A percentile compares a stretch with the other conserved stretches of the same genome.
These are phyloP conservation scores for Mrakia blollopis DNA, from an alignment of 768 basidiomycete species.

Conservation along the genomic window DNA sequence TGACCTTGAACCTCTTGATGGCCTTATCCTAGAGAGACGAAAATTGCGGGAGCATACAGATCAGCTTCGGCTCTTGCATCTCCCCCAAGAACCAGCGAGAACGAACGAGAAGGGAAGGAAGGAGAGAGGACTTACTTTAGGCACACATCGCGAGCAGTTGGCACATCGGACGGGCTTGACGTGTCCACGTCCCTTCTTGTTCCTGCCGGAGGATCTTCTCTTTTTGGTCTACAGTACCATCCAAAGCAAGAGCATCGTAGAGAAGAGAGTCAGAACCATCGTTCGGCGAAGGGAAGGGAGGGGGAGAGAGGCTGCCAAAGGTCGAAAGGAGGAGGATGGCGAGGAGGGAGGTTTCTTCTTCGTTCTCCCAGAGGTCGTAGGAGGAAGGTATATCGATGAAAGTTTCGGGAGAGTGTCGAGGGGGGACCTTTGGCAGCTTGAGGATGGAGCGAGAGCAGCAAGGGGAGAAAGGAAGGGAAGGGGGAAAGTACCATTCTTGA, in stretches of 20 bases:
- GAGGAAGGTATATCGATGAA: not conserved
- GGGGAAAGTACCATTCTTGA: slow-evolving; percentile 10
- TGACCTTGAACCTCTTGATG: slow-evolving; percentile 97
- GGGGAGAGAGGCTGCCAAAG: not conserved
- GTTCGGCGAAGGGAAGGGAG: not conserved
- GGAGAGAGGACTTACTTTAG: slow-evolving; percentile 48
- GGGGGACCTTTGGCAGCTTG: slow-evolving; percentile 9
- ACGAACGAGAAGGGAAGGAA: not conserved
- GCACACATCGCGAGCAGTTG: slow-evolving; percentile 97
- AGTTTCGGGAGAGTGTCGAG: not conserved
- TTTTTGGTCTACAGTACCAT: slow-evolving; percentile 24
- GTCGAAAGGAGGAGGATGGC: slow-evolving; percentile 2
- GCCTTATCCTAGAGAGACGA: slow-evolving; percentile 77
- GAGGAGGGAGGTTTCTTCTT: not conserved
- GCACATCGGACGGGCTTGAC: slow-evolving; percentile 92
- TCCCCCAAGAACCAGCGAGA: too few species aligned
- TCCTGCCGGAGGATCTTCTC: slow-evolving; percentile 58
- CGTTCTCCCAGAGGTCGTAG: not conserved
- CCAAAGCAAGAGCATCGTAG: not conserved
- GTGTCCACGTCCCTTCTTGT: slow-evolving; percentile 99
- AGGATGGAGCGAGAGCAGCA: too few species aligned
- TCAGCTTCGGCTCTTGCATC: not conserved
- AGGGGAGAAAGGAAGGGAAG: not conserved
- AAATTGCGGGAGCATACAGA: not conserved
- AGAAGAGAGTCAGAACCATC: not conserved